Base-by-base conservation (phyloP, 768 basidiomycete species). In the Chiua virens region DNA sequence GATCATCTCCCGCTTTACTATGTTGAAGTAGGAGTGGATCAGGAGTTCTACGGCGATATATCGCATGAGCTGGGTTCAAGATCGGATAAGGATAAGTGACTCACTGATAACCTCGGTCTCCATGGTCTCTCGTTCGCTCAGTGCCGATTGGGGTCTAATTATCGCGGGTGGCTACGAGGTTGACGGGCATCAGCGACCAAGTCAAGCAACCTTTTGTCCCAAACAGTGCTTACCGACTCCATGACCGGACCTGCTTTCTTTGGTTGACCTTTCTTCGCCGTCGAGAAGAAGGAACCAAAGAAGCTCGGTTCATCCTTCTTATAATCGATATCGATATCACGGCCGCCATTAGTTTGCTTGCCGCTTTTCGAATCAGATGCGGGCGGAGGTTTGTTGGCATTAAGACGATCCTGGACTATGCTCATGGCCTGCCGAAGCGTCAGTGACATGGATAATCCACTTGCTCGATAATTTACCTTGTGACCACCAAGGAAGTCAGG, bases 51-150 rank as follows among this genome's bases (percentile, higher is more conserved):
- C 27, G 36, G 13, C 10, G 39, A 42, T 6, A 55, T 27, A 34
- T 28, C 32, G 17, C 36, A n/a, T 60, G 17, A 52, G 45, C n/a
- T 39, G 37, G 11, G 14, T 20, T 22, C 1, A 40, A 4, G 18
- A 23, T 20, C 36, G 18, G 11, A 23, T 17, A 15, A 30, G 34
- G 30, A 20, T 23, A 21, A 2, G n/a, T 5, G 15, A 82, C 92
- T 69, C 61, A 96, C 94, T 99, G 85, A 98, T 98, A 57, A 99
- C 94, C 65, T 99, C 97, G 0, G 96, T 98, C 72, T 99, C 97
- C 87, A 98, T 90, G 27, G 87, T 86, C 76, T 99, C 97, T 47
- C 97, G 80, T 57, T 99, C 97, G 66, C 80, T 97, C 60, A 98
- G 73, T 13, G 92, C 90, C 11, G 86, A 83, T 60, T 96, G 92